Base-by-base conservation (phyloP, 2,329 filamentous ascomycete genomes). In the Didymosphaeria variabile region DNA sequence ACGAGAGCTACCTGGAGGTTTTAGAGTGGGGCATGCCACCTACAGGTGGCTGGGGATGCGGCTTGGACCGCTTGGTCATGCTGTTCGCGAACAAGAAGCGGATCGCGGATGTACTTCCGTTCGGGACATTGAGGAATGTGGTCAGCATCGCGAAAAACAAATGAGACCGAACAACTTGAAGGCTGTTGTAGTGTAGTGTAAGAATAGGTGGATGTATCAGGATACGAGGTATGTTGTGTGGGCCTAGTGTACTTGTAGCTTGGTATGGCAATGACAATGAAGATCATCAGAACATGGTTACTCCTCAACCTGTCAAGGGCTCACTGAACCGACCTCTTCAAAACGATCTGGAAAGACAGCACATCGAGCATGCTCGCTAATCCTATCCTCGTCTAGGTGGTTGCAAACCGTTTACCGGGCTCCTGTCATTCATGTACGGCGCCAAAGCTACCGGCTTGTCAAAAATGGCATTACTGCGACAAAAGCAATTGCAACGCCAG, bases 1-100 rank as follows among this genome's bases (percentile, higher is more conserved):
- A 97, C 72, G 91, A 96, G 80, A 91, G 87, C 71, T 99, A 97
- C 72, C 81, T 97, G 50, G 87, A 90, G 68, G 92, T 92, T 4
- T 79, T 99, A 54, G 92, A 97, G 76, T 93, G 92, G 80, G 95
- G 93, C 0, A 81, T 99, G 61, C 95, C 95, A n/a, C 93, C 95
- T 0, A 99, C 95, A 0, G 95, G 94, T 0, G 95, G 95, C 5
- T 99, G 95, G 95, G 95, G 95, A 1, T 96, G 93, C 71, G 95
- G 95, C 1, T 83, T 99, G 45, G 95, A 99, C 79, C 85, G 95
- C 56, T 82, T 99, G 55, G 90, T 93, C 40, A 99, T 99, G 95
- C 80, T 97, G 52, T 92, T 98, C 71, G 88, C 90, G 0, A 93
- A 92, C 0, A 85, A 88, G 38, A 87, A 87, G 75, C 87, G 91